Base-by-base conservation (phyloP, 352 stramenopile species). In the Pythium apleroticum region DNA sequence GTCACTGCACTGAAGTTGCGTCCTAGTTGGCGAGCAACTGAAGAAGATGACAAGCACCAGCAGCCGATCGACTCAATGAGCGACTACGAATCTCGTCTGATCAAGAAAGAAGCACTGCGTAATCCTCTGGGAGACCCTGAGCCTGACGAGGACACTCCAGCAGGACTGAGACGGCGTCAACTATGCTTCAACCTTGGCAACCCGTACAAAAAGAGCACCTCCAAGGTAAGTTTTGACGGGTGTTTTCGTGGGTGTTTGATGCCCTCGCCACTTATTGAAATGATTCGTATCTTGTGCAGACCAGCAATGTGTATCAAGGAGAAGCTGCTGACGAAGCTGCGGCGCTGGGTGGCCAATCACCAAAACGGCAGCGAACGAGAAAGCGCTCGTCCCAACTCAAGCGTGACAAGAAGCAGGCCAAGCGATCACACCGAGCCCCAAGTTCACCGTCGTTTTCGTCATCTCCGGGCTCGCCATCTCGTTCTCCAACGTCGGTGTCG, bases 41-140 rank as follows among this genome's bases (percentile, higher is more conserved):
- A 91, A 59, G 80, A 96, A 58, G 84, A 95, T 57, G 82, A 91
- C 53, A 95, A 93, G 65, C 86, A 95, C 57, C 79, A 78, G 14
- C 81, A 94, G 39, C 85, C 88, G 5, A 94, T 96, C 48, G 88
- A 94, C 27, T 81, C 89, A 4, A 96, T 96, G 88, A 93, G 86
- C 57, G 86, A 96, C 59, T 96, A 96, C 63, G 86, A 95, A 28
- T 93, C 88, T 0, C 77, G 85, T n/a, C 46, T 93, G 27, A 78
- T 96, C 49, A 94, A 91, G 67, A 96, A 95, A 52, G 88, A 96
- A 52, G 86, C 85, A 2, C 72, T 94, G 25, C 80, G 88, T 9
- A 95, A 96, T 52, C 88, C 88, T n/a, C 75, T 93, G 15, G 80
- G 79, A 22, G 86, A 96, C 45, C 84, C 88, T 19, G 88, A 96